A percentile compares a stretch with the other conserved stretches of the same genome.
Evolutionary conservation across 2,329 filamentous ascomycete genomes (phyloP).

Genomic region (Trichoderma sp.): DNA sequence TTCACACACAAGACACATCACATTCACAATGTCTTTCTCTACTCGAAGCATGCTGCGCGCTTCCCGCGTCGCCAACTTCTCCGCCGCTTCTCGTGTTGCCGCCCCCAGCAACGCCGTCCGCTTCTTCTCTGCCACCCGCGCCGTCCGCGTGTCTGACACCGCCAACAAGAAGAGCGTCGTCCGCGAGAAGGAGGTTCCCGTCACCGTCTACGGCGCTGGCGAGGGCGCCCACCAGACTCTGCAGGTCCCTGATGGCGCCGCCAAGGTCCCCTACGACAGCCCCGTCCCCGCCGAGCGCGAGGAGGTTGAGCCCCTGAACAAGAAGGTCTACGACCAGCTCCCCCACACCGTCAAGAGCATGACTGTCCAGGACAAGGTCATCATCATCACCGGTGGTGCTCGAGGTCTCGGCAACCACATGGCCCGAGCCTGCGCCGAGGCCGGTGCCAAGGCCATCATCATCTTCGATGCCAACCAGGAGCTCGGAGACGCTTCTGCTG

Average conservation of each 20-base stretch:
- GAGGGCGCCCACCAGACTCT: conserved; percentile 61
- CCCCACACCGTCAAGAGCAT: conserved; percentile 70
- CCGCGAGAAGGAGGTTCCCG: conserved; percentile 60
- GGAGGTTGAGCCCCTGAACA: conserved; percentile 55
- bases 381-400: conserved; percentile 74
- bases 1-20: conserved; percentile 25
- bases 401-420: conserved; percentile 79
- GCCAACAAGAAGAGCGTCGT: conserved; percentile 56
- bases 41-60: conserved; percentile 43
- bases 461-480: conserved; percentile 80
- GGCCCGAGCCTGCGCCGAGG: conserved; percentile 76
- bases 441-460: conserved; percentile 71
- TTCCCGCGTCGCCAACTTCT: conserved; percentile 40
- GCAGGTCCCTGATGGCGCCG: conserved; percentile 51
- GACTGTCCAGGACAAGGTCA: conserved; percentile 70
- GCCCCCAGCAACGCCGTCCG: conserved; percentile 37
- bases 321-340: conserved; percentile 59
- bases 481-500: conserved; percentile 70
- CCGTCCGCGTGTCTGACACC: conserved; percentile 44
- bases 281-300: conserved; percentile 50
- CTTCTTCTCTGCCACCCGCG: conserved; percentile 41
- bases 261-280: conserved; percentile 49
- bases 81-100: conserved; percentile 36
- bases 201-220: conserved; percentile 55
- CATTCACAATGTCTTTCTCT: conserved; percentile 43